phyloP scores from a whole-genome alignment of 306 rosid species.

The Lathyrus oleraceus region DNA sequence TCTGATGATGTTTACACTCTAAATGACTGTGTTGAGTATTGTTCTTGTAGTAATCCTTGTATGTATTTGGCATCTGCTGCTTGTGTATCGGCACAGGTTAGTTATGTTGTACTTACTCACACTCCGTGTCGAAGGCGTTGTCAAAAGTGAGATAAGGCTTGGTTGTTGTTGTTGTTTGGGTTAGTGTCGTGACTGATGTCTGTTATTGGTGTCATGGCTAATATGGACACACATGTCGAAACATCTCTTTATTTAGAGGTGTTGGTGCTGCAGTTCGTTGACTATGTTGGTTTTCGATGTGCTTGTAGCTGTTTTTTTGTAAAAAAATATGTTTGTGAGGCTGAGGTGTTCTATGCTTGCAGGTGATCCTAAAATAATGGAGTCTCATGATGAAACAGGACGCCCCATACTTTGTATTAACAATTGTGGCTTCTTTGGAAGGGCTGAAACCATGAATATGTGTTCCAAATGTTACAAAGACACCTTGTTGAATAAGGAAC shows the following conservation, averaged over 20 bases:
- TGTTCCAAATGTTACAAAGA: slow-evolving; percentile 86
- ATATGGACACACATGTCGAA: no score
- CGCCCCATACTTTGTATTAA: slow-evolving; percentile 70
- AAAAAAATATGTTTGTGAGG: slow-evolving; percentile 6
- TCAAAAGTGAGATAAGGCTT: neutral
- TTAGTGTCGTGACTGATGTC: neutral
- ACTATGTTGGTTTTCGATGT: neutral
- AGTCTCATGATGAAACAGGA: slow-evolving; percentile 71
- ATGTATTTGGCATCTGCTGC: slow-evolving; percentile 19
- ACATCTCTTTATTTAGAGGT: no score
- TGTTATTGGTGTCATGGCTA: neutral
- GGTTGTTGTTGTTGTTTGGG: neutral
- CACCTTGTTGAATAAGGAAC: slow-evolving; percentile 71
- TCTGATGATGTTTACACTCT: slow-evolving; percentile 12
- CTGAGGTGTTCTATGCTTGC: slow-evolving; percentile 29
- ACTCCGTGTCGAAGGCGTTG: neutral
- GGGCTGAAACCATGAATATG: slow-evolving; percentile 81
- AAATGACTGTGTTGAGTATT: neutral
- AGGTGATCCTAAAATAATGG: slow-evolving; percentile 57
- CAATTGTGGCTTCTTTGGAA: slow-evolving; percentile 80
- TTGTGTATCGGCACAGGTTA: neutral
- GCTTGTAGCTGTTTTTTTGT: neutral
- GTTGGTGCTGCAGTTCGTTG: neutral
- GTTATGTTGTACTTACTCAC: neutral
- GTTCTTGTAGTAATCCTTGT: slow-evolving; percentile 8